Base-by-base conservation (phyloP, 2,329 filamentous ascomycete species). In the Catunica adiposa region DNA sequence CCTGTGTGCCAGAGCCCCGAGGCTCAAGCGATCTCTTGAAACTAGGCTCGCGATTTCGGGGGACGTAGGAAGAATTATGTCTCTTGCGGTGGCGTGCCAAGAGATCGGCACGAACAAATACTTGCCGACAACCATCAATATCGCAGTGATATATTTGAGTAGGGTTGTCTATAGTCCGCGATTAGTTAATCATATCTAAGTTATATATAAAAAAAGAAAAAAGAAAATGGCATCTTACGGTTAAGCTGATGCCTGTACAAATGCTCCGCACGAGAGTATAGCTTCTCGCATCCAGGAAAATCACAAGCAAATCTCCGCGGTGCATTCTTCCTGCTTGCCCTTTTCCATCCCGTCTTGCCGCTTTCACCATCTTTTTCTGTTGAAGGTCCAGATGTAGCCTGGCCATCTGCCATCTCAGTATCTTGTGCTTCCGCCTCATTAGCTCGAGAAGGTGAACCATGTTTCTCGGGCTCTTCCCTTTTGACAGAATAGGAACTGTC, bases 191-290 rank as follows among this genome's bases (percentile, higher is more conserved):
- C 6, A 56, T 51, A n/a, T n/a, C n/a, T n/a, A n/a, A n/a, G n/a
- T n/a, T 40, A 17, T 42, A 51, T 34, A 29, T 11, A 17, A 55
- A 15, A 20, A 34, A 51, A 38, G 9, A 22, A 50, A 56, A 56
- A 54, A 38, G 17, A 25, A 53, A 40, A 42, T 38, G n/a, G 6
- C 38, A 50, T 51, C 56, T 56, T 74, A 89, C 85, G 86, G 65
- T 90, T 90, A 64, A 90, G 66, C 69, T 89, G 84, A 68, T 90
- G 86, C 52, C 86, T 74, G 68, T 89, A 86, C 56, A 90, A 73
- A 68, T 90, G 86, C 67, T 90, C 86, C 7, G 84, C 84, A 59
- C 86, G 75, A 55, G 85, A 88, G 67, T 90, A 90, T 58, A 82
- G 76, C 73, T 89, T 89, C 61, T 83, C 83, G 66, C 86, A 92